These are phyloP conservation scores for Ophiostoma ulmi DNA, from an alignment of 2,329 filamentous ascomycete genomes.

Conservation along the genomic window DNA sequence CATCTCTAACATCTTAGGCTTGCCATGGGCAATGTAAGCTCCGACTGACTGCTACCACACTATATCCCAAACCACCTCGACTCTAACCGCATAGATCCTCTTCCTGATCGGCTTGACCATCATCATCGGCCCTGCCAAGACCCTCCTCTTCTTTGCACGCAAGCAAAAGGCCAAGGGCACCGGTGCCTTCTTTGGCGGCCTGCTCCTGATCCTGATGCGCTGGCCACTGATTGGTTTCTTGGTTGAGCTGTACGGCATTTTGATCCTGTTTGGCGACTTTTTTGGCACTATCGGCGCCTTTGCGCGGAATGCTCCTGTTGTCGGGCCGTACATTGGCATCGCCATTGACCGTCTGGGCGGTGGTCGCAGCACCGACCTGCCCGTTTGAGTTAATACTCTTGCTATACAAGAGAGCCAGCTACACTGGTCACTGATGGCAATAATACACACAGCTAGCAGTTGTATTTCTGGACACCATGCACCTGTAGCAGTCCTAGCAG, in stretches of 20 bases:
- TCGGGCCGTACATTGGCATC: conserved; percentile 79
- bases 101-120: conserved; percentile 95
- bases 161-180: conserved; percentile 90
- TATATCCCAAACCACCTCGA: not conserved
- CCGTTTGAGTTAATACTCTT: conserved; percentile 51
- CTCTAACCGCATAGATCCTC: conserved; percentile 62
- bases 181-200: conserved; percentile 76
- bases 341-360: conserved; percentile 66
- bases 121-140: conserved; percentile 90
- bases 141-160: conserved; percentile 87
- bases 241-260: conserved; percentile 87
- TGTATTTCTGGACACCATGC: not conserved
- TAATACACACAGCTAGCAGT: not conserved
- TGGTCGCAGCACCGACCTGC: conserved; percentile 67
- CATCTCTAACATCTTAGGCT: conserved; percentile 51
- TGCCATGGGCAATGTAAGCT: conserved; percentile 87
- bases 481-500: not conserved
- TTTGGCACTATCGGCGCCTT: conserved; percentile 87
- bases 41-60: not conserved
- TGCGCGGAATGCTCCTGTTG: conserved; percentile 73
- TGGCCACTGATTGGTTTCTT: conserved; percentile 91
- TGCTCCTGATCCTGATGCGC: conserved; percentile 76
- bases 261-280: conserved; percentile 93
- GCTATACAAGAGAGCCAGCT: not conserved
- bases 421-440: not conserved